Conservation (phyloP, 768 basidiomycete species). For the Mycena epipterygia region DNA sequence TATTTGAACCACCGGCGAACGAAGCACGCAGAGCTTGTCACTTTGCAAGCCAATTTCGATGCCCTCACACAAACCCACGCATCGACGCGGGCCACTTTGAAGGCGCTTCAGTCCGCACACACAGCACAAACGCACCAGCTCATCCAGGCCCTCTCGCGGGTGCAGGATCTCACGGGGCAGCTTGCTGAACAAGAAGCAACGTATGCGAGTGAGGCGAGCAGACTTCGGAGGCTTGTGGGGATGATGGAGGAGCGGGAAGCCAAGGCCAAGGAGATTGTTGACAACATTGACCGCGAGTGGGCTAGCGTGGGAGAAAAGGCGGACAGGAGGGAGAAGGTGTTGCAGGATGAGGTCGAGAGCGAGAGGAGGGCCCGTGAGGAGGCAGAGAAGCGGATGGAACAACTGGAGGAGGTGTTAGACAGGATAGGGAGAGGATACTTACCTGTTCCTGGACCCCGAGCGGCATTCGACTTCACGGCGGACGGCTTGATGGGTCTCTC, state of each 20-base stretch:
- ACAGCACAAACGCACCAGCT: constrained; percentile 80
- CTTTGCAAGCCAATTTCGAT: constrained; percentile 85
- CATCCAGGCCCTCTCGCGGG: constrained; percentile 79
- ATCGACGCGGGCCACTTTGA: constrained; percentile 76
- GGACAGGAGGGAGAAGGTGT: constrained; percentile 72
- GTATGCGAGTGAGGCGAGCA: constrained; percentile 82
- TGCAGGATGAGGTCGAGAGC: constrained; percentile 79
- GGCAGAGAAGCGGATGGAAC: constrained; percentile 78
- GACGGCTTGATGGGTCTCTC: constrained; percentile 80
- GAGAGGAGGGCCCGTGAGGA: constrained; percentile 79
- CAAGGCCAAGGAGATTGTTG: constrained; percentile 86
- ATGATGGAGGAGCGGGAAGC: constrained; percentile 92
- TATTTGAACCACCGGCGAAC: constrained; percentile 86
- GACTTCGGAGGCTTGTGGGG: constrained; percentile 79
- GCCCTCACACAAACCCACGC: constrained; percentile 75
- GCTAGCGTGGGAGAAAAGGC: constrained; percentile 78
- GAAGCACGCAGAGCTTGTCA: constrained; percentile 83
- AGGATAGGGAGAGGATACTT: constrained; percentile 81
- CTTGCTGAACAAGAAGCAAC: constrained; percentile 89
- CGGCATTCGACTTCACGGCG: constrained; percentile 58
- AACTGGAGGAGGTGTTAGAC: constrained; percentile 80
- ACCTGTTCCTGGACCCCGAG: constrained; percentile 64
- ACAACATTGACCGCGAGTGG: constrained; percentile 87
- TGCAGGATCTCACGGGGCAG: constrained; percentile 81
- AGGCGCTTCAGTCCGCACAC: constrained; percentile 81